phyloP scores from a whole-genome alignment of 2,329 filamentous ascomycete genomes.

The Seiridium unicorne region DNA sequence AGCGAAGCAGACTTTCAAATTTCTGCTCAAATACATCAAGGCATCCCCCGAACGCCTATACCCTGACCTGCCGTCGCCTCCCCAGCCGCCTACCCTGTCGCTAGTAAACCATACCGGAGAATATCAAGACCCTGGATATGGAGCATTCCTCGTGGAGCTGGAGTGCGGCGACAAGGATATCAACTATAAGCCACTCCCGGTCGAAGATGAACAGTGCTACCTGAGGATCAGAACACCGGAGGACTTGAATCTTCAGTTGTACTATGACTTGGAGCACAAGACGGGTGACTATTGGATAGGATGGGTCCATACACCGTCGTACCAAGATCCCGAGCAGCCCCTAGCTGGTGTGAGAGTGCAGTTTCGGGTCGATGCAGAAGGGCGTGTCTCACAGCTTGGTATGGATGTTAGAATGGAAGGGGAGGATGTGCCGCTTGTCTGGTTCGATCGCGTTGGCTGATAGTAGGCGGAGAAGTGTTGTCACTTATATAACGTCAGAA shows the following conservation, averaged over 20 bases:
- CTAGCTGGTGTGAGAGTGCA: constrained; percentile 4
- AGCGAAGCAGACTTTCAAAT: neutral
- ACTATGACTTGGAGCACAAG: constrained; percentile 3
- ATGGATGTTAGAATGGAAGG: constrained; percentile 8
- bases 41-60: constrained; percentile 13
- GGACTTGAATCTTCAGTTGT: neutral
- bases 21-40: neutral
- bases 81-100: constrained; percentile 8
- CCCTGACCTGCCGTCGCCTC: constrained; percentile 11
- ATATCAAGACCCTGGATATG: constrained; percentile 14
- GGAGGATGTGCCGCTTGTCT: constrained; percentile 10
- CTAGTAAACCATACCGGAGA: constrained; percentile 9
- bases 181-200: neutral
- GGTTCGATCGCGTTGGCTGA: constrained; percentile 5
- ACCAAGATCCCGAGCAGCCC: neutral
- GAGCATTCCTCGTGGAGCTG: constrained; percentile 4
- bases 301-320: neutral
- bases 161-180: neutral
- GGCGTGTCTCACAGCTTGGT: constrained; percentile 10
- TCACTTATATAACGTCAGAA: too few species aligned
- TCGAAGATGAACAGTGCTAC: neutral
- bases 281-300: constrained; percentile 9
- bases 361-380: constrained; percentile 10
- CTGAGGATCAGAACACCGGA: neutral
- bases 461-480: too few species aligned